Evolutionary conservation across 768 basidiomycete species (phyloP).

Genomic region (Psilocybe tampanensis): DNA sequence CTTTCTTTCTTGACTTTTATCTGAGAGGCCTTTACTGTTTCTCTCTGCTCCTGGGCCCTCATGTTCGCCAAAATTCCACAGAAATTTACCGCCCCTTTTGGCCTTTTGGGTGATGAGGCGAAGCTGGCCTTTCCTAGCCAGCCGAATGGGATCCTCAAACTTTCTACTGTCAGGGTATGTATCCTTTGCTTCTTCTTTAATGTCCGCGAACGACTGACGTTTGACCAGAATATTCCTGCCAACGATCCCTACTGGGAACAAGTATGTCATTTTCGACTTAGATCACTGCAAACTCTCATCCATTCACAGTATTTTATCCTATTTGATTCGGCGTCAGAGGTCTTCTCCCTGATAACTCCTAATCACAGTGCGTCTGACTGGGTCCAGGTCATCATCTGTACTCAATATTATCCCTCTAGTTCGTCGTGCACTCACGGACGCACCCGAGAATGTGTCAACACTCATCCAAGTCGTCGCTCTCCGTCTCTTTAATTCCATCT

Average conservation of each 20-base stretch:
- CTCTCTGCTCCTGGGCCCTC: neutral
- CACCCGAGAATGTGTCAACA: slow-evolving; percentile 86
- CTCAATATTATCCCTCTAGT: slow-evolving; percentile 47
- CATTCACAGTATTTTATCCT: slow-evolving; percentile 69
- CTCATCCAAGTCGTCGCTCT: slow-evolving; percentile 72
- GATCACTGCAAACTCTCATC: neutral
- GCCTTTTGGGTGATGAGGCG: slow-evolving; percentile 82
- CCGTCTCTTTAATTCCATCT: slow-evolving; percentile 73
- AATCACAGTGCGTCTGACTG: slow-evolving; percentile 67
- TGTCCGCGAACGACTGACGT: neutral
- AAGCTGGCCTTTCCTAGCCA: slow-evolving; percentile 89
- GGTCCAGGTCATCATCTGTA: slow-evolving; percentile 3
- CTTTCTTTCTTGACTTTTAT: too few relatives aligned
- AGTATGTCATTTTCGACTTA: slow-evolving; percentile 42
- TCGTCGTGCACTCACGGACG: slow-evolving; percentile 76
- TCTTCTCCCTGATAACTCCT: slow-evolving; percentile 85
- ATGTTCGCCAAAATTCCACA: slow-evolving; percentile 77
- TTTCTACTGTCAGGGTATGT: slow-evolving; percentile 74
- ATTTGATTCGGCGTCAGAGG: slow-evolving; percentile 90
- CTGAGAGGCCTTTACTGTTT: neutral
- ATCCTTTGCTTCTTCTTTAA: neutral
- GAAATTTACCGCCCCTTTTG: slow-evolving; percentile 73
- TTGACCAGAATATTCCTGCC: slow-evolving; percentile 66
- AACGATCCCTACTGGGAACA: slow-evolving; percentile 91
- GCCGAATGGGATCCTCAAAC: slow-evolving; percentile 75